Base-by-base conservation (phyloP, 805 yeast species). In the Starmerella etchellsii region DNA sequence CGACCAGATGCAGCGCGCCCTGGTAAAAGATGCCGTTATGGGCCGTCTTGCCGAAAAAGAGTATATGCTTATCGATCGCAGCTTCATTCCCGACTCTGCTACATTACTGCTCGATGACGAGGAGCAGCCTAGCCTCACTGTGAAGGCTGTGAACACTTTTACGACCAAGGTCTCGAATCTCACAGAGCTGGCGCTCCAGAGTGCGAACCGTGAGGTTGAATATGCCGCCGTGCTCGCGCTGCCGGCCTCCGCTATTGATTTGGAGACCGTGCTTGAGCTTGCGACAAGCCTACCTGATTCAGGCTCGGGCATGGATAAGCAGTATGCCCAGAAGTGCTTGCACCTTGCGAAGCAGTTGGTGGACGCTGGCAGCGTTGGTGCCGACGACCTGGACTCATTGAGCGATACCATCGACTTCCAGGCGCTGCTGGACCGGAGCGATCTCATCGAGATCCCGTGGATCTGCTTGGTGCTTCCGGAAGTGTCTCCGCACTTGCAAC, bases 1-100 rank as follows among this genome's bases (percentile, higher is more conserved):
- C 26, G 47, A 36, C 14, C 29, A 42, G 4, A 29, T 42, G 14
- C 54, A 52, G 39, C 28, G 36, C 8, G 23, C 36, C 14, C 31
- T 49, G n/a, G 30, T 38, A 2, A n/a, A 32, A 1, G 41, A 44
- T 26, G 49, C 49, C 5, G 9, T 36, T 10, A 24, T 42, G 1
- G 28, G 34, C 6, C 33, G 31, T 13, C 36, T 43, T 18, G n/a
- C 14, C 7, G 22, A 19, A 4, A n/a, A 11, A 3, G 47, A 41
- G 10, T 41, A 31, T 22, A 44, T 38, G 48, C 40, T 44, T 5
- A 19, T 44, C 5, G 48, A 44, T 28, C 33, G 31, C 6, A n/a
- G 22, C 2, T 38, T 18, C n/a, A 28, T 44, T 6, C 42, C 41
- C 7, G 39, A 36, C 8, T 11, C 23, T 9, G 37, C 38, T 3